Evolutionary conservation across 2,329 filamentous ascomycete species (phyloP).

Genomic region (Ascochyta lentis): DNA sequence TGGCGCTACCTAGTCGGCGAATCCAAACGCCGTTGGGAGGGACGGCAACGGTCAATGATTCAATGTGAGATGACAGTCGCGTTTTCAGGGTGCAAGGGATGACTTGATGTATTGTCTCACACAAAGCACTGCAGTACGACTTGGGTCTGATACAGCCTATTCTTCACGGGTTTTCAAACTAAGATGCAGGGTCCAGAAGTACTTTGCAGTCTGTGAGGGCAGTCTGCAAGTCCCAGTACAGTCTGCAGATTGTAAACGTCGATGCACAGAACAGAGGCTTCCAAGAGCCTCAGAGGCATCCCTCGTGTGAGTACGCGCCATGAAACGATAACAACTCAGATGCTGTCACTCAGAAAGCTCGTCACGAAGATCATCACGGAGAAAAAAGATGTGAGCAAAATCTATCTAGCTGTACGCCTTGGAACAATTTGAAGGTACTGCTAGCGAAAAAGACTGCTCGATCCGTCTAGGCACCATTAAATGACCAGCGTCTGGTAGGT

Average conservation of each 20-base stretch:
- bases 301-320: too few species aligned
- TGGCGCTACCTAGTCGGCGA: constrained; percentile 16
- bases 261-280: too few species aligned
- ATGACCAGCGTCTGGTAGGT: constrained; percentile 77
- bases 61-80: neutral
- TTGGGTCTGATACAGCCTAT: too few species aligned
- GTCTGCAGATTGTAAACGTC: too few species aligned
- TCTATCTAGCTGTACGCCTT: constrained; percentile 98
- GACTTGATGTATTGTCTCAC: neutral
- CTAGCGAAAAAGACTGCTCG: constrained; percentile 96
- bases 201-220: too few species aligned
- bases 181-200: too few species aligned
- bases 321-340: too few species aligned
- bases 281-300: too few species aligned
- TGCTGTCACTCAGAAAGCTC: neutral
- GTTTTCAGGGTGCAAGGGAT: neutral
- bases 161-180: too few species aligned
- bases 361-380: neutral
- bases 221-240: too few species aligned
- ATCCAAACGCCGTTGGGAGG: constrained; percentile 19
- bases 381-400: constrained; percentile 74
- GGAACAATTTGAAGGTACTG: constrained; percentile 76
- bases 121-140: too few species aligned
- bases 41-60: neutral
- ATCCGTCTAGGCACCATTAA: constrained; percentile 84